phyloP scores from a whole-genome alignment of 2,329 filamentous ascomycete genomes.

The Sarocladium strictum region DNA sequence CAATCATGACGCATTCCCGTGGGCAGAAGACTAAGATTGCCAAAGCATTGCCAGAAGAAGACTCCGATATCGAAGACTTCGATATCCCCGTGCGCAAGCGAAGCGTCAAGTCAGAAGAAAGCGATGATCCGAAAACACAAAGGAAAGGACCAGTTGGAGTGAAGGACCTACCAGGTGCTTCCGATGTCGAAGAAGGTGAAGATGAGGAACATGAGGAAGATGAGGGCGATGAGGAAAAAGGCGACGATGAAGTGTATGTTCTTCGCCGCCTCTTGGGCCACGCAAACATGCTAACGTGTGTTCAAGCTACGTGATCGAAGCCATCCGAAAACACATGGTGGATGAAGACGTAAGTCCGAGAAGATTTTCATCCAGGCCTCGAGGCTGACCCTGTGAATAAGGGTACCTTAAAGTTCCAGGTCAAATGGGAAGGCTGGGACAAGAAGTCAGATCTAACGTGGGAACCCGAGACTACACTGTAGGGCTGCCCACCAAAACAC shows the following conservation, averaged over 20 bases:
- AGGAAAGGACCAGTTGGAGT: conserved; percentile 14
- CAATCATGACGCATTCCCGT: neutral
- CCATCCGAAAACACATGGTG: conserved; percentile 61
- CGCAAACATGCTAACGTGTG: conserved; percentile 16
- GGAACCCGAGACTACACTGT: conserved; percentile 70
- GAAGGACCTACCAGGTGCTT: conserved; percentile 9
- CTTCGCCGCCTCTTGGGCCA: conserved; percentile 17
- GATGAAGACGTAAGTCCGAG: conserved; percentile 41
- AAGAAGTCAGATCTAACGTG: conserved; percentile 66
- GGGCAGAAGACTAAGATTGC: neutral
- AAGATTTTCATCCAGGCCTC: too few relatives aligned
- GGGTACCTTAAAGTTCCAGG: conserved; percentile 55
- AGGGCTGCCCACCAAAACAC: neutral
- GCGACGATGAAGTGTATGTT: conserved; percentile 38
- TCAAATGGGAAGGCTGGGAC: conserved; percentile 79
- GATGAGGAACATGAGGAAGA: conserved; percentile 28
- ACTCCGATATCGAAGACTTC: conserved; percentile 3
- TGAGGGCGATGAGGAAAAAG: conserved; percentile 30
- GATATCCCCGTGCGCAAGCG: neutral
- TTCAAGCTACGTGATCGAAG: conserved; percentile 65
- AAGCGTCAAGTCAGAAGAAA: conserved; percentile 9
- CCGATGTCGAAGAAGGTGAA: conserved; percentile 21
- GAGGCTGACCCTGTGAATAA: conserved; percentile 20
- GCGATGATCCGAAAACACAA: neutral
- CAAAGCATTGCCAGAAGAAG: conserved; percentile 4